Evolutionary conservation across 441 rosid species (phyloP), one percentile per base, ranked within the genome.

Genomic region (Adansonia rubrostipa): DNA sequence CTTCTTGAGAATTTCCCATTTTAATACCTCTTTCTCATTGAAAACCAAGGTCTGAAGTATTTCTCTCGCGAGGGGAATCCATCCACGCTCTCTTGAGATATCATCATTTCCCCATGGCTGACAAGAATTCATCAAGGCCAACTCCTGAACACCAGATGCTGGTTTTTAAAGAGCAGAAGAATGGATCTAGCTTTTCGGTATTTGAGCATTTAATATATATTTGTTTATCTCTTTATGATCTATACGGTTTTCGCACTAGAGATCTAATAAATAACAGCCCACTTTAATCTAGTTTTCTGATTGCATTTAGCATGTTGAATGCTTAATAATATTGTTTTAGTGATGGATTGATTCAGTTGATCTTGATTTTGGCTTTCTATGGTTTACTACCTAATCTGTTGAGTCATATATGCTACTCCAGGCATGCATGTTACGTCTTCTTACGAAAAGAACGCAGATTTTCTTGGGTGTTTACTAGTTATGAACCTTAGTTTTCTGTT

Each of bases 161-260:
- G 17, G 54, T 45, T 22, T 24, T 10, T 14, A 17, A 47, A 5
- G 19, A 15, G 15, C 42, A 53, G 57, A 69, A 13, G 64, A 15
- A 69, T 11, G 82, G 76, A 19, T 50, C 71, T 53, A 22, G 19
- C 10, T 3, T 53, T 54, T 61, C 24, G 79, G 79, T 80, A 80
- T 47, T 50, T 54, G 13, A 58, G 7, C 61, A 58, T 44, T 9
- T 54, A 66, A 57, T 28, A 53, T 24, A 15, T 17, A 56, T n/a
- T 5, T 70, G 53, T 75, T 64, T 62, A 63, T 14, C 58, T 42
- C 36, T 28, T 73, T 63, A 66, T 33, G 20, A 40, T 76, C 19
- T 13, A 17, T 28, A 47, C 54, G 20, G 19, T 63, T 71, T 11
- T 45, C 3, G 65, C 24, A 54, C 40, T n/a, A 9, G 76, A 56